Base-by-base conservation (phyloP, 2,329 filamentous ascomycete species). In the Taxawa tesnikishii region DNA sequence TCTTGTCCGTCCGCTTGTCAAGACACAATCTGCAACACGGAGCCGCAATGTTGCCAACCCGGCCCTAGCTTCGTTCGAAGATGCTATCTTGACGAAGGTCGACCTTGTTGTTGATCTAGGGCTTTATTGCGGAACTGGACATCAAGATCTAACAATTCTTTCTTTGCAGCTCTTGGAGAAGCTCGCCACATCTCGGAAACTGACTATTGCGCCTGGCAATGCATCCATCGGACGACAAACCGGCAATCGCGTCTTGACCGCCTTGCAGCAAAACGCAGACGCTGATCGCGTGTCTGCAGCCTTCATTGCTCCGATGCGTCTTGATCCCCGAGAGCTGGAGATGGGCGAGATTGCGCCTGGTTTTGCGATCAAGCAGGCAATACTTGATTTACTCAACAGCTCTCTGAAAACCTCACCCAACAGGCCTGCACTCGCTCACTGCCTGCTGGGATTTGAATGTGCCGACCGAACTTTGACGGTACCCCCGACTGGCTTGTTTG, bases 1-100 rank as follows among this genome's bases (percentile, higher is more conserved):
- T 49, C 74, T 98, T 32, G 81, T 96, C 11, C 74, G 81, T 32
- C 84, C 87, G 3, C 57, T 83, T 8, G 66, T 94, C 43, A 83
- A 80, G 50, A 65, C 68, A 19, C 73, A 83, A 34, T 60, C 71
- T 13, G 68, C 67, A 16, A 62, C 69, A 29, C 69, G 73, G 31
- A 65, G 70, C 16, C 59, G 65, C 6, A 67, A 71, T 4, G 77
- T 90, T 14, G 70, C 79, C 1, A 84, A 82, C 44, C 72, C 79
- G 5, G 76, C 83, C 1, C 81, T 88, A 43, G 68, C 80, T n/a
- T 87, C 81, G 1, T 88, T 98, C 46, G 88, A 96, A 51, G 92
- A 98, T 48, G 85, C 83, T 6, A 66, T 98, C 13, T 67, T 94
- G 24, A 84, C 79, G 36, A 79, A 90, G 45, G 62, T 98, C 16